Evolutionary conservation across 257 asterid genomes (phyloP), one percentile per base, ranked within the genome.

Genomic region (Agastache rugosa): DNA sequence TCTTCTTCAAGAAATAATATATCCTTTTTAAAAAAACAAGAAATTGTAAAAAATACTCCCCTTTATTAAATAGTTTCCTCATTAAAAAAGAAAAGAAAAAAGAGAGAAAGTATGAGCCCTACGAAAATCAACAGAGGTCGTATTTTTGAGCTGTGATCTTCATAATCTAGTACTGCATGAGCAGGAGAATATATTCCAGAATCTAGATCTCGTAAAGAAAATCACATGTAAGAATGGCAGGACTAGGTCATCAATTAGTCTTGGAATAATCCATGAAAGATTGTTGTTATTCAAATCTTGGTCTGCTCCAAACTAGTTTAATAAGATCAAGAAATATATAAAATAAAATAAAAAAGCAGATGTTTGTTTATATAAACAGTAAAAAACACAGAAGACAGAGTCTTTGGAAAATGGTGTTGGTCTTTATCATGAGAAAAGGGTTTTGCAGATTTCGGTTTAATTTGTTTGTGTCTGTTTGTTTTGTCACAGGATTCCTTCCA

Each of bases 391-490:
- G 50, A 55, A 12, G 59, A 72, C 29, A 63, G 7, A 42, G 64
- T 55, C 47, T 54, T 55, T 20, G 70, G 65, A 45, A 64, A 72
- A 15, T 45, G 59, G 35, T 48, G 54, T 23, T 71, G 75, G 75
- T 73, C 66, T 58, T 71, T 34, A 47, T 45, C 60, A 79, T 22
- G 56, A 69, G 10, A 34, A 45, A 65, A 29, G 17, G 22, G 14
- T 51, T 19, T 16, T 63, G 80, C 72, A 53, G 75, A 71, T 69
- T 63, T 79, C 6, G 42, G 34, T 29, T 29, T 29, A 29, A 6
- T 80, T 70, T 80, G 75, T 80, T 80, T 75, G 37, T n/a, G 58
- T 55, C 11, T 75, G 61, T 48, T 71, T 75, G 61, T 48, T 71
- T 67, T 71, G 68, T 75, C 75, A 75, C 78, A 56, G 54, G 78